Conservation (phyloP, 441 rosid species). For the Dalechampia spathulata region DNA sequence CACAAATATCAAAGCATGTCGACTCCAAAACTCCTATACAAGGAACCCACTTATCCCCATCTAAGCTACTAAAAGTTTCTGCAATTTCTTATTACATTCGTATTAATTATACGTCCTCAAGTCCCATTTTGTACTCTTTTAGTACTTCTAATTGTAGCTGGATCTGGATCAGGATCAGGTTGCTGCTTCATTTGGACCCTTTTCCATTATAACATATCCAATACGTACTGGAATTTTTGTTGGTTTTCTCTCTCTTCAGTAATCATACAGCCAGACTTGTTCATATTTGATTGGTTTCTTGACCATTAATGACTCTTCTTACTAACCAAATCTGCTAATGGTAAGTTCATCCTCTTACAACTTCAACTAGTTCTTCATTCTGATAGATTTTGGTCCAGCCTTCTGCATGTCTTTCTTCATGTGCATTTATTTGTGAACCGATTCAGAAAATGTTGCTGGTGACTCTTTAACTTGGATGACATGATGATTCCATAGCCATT, state of each 20-base stretch:
- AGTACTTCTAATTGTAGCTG: neutral
- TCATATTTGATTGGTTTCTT: no score
- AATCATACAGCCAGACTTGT: neutral
- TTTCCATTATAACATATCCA: neutral
- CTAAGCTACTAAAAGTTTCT: neutral
- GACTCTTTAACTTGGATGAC: constrained; percentile 1
- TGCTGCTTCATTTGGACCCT: neutral
- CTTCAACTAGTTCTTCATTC: no score
- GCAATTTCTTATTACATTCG: neutral
- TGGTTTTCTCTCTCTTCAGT: neutral
- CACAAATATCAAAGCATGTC: neutral
- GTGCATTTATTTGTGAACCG: neutral
- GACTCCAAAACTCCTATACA: neutral
- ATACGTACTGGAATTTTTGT: neutral
- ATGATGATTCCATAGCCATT: neutral
- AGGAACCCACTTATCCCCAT: neutral
- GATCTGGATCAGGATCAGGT: neutral
- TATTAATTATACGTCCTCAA: neutral
- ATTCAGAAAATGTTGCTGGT: neutral
- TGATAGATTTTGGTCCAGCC: no score
- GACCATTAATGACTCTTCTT: no score
- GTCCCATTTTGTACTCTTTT: neutral
- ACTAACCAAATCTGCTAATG: no score
- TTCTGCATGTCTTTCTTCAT: neutral
- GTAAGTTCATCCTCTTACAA: no score